Conservation (phyloP, 352 stramenopile genomes). For the Lagenidium giganteum region DNA sequence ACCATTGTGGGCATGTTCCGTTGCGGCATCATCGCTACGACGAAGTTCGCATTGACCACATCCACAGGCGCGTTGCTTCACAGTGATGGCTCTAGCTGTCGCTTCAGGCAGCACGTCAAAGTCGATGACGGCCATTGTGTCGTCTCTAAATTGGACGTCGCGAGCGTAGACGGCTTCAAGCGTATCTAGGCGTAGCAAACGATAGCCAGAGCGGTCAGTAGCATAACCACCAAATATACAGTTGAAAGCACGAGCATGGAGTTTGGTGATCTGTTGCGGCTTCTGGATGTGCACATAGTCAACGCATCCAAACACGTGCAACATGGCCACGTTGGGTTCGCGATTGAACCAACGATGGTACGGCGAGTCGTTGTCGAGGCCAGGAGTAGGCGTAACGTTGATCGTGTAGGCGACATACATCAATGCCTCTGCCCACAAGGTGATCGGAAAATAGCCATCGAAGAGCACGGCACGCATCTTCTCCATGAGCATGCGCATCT, state of each 20-base stretch:
- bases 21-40: too few species aligned
- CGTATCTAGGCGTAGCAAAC: constrained; percentile 1
- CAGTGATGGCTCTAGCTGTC: too few species aligned
- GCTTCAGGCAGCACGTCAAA: background rate
- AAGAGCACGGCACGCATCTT: constrained; percentile 8
- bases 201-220: constrained; percentile 8
- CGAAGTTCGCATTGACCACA: too few species aligned
- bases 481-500: constrained; percentile 14
- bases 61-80: too few species aligned
- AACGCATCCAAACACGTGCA: too few species aligned
- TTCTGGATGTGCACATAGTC: too few species aligned
- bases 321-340: too few species aligned
- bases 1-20: too few species aligned
- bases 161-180: constrained; percentile 2
- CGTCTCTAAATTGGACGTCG: constrained; percentile 16
- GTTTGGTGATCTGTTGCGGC: too few species aligned
- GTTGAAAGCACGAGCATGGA: constrained; percentile 6
- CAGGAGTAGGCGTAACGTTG: constrained; percentile 6
- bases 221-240: constrained; percentile 15
- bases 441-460: background rate
- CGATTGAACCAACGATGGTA: constrained; percentile 1
- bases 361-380: constrained; percentile 1
- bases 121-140: constrained; percentile 5
- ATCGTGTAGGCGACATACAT: constrained; percentile 3
- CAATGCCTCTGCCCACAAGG: constrained; percentile 7